Evolutionary conservation across 495 filamentous ascomycete species (phyloP), one percentile per base, ranked within the genome.

Genomic region (Pseudomonodictys pantanalensis): DNA sequence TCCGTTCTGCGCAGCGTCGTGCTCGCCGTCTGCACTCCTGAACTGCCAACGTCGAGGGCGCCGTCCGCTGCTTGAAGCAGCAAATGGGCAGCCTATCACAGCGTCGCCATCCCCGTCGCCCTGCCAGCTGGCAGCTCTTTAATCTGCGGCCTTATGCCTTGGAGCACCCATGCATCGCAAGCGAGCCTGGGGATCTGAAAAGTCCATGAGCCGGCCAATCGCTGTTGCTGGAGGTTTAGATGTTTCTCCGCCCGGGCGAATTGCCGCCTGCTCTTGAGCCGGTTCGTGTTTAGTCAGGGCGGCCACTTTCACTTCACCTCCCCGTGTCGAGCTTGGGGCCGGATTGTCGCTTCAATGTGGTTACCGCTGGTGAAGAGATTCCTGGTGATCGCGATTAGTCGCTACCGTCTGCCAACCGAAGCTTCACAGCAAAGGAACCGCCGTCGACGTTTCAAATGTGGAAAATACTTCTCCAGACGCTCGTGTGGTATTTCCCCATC

Each of bases 81-180:
- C 62, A 65, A 65, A 47, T 60, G 62, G 56, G 52, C 49, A 55
- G 44, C 62, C 56, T 47, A 41, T 58, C 48, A 52, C 23, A 38
- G 46, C 56, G 38, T n/a, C 33, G 15, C 9, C 12, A 15, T 51
- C 28, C 53, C 25, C 24, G 35, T 17, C 17, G 46, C 46, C 56
- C 10, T 52, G 35, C 28, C 45, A 50, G 55, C 46, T 24, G 15
- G 18, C 52, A 63, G 58, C 46, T 63, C n/a, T 45, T 55, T 57
- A 65, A 65, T 65, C 57, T 65, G 56, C 51, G 33, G 52, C 47
- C 56, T 60, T 52, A 65, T 65, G 62, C 62, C 54, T 38, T 61
- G 43, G n/a, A 22, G 28, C 6, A 20, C 43, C 56, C 56, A 46
- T 60, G 61, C 42, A 29, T 17, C 38, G 32, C 56, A 60, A 60